Evolutionary conservation across 2,329 filamentous ascomycete species (phyloP).

Genomic region (Verticillium longisporum): DNA sequence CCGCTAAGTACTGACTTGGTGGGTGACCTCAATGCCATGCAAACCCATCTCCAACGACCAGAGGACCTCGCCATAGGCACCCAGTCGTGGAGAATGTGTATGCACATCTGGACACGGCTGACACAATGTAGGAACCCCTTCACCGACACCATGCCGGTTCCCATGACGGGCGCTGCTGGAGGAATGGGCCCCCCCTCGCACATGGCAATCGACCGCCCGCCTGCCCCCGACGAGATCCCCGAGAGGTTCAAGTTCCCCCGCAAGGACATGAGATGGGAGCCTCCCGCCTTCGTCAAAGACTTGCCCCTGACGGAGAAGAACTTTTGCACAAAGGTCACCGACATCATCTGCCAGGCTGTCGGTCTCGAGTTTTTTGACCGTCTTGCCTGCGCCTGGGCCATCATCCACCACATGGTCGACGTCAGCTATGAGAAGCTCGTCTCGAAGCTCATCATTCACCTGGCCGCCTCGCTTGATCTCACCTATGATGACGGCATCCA

Average conservation of each 20-base stretch:
- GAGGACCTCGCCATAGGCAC: too few relatives aligned
- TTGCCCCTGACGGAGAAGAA: neutral
- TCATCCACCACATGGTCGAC: neutral
- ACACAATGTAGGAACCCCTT: too few relatives aligned
- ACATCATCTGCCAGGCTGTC: neutral
- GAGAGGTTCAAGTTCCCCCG: neutral
- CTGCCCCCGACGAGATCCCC: neutral
- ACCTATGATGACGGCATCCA: neutral
- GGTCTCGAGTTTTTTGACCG: neutral
- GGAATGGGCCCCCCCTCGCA: too few relatives aligned
- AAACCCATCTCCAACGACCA: too few relatives aligned
- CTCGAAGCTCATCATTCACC: neutral
- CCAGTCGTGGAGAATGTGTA: too few relatives aligned
- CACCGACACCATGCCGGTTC: too few relatives aligned
- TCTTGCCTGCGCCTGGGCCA: neutral
- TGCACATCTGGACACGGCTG: too few relatives aligned
- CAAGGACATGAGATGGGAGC: neutral
- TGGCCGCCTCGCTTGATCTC: neutral
- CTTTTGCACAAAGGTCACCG: neutral
- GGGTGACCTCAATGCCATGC: too few relatives aligned
- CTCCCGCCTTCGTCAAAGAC: neutral
- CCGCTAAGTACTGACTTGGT: too few relatives aligned
- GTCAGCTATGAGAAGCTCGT: neutral
- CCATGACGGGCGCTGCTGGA: too few relatives aligned
- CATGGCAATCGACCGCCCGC: too few relatives aligned